Evolutionary conservation across 495 filamentous ascomycete species (phyloP).

Genomic region (Terfezia boudieri): DNA sequence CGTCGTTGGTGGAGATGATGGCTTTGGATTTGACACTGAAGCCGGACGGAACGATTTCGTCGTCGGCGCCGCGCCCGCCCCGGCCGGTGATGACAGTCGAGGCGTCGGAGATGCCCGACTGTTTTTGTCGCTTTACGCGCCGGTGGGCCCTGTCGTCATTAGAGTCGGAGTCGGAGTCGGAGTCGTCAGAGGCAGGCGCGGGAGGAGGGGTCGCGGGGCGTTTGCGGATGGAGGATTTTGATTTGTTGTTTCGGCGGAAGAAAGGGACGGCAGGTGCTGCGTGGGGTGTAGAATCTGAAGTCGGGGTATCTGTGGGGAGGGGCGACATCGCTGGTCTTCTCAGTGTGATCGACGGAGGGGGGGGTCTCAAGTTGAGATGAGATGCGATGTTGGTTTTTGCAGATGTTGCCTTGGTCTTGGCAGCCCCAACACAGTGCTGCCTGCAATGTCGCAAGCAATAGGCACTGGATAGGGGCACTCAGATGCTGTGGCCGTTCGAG

Average conservation of each 20-base stretch:
- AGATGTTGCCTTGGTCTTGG: too few species aligned
- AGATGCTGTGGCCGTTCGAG: too few species aligned
- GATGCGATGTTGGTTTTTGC: too few species aligned
- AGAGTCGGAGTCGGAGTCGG: slow-evolving; percentile 34
- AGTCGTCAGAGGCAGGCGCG: slow-evolving; percentile 28
- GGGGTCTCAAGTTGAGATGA: too few species aligned
- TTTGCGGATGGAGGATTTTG: slow-evolving; percentile 61
- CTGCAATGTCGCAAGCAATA: too few species aligned
- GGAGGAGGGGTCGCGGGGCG: slow-evolving; percentile 61
- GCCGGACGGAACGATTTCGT: slow-evolving; percentile 25
- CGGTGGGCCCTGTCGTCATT: slow-evolving; percentile 44
- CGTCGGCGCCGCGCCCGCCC: background rate
- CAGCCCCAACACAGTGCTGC: too few species aligned
- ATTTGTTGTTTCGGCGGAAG: slow-evolving; percentile 66
- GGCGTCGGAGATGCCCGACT: slow-evolving; percentile 11
- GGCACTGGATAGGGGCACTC: too few species aligned
- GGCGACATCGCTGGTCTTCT: too few species aligned
- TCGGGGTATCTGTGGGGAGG: background rate
- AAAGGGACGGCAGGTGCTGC: slow-evolving; percentile 30
- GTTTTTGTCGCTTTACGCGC: slow-evolving; percentile 55
- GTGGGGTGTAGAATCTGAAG: slow-evolving; percentile 2
- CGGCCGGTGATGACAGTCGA: background rate
- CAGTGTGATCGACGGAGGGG: too few species aligned
- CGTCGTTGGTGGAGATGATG: slow-evolving; percentile 44
- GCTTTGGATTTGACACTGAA: slow-evolving; percentile 30